Base-by-base conservation (phyloP, 169 alveolate genomes). In the Miamiensis avidus region DNA sequence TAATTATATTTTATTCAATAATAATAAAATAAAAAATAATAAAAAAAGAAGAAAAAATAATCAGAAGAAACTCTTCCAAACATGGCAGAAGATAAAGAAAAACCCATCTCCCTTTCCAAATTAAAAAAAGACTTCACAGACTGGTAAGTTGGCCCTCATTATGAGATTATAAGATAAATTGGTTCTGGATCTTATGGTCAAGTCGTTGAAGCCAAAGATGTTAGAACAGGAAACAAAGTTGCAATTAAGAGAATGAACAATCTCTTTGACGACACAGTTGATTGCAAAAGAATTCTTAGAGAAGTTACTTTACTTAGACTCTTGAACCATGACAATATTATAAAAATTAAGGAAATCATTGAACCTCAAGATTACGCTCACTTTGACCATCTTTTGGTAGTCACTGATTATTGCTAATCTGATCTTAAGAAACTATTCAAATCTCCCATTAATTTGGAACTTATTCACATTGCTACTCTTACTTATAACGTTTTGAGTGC, bases 391-490 rank as follows among this genome's bases (percentile, higher is more conserved):
- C 29, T 30, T 76, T 0, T 31, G 30, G n/a, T 83, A 77, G 76
- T 34, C 27, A 11, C 84, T 65, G 34, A 73, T 75, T 75, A 82
- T 79, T 72, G 82, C 75, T 32, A 78, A 81, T 95, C 99, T 25
- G 99, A 99, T 89, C 94, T 99, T 84, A 98, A 98, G 91, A 98
- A 98, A 90, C 96, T 99, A 64, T 83, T 93, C 31, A 92, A 97
- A 87, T 92, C 99, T 32, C 99, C 99, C 29, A 97, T 98, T 64
- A 98, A 95, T 89, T 93, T 99, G 74, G 89, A 98, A 84, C 99
- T 97, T 83, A 92, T 95, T 76, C 99, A 99, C 93, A 95, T 98
- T 33, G 91, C 97, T 88, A 91, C 97, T 33, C 91, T 98, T 65
- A 86, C 94, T 32, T 99, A 98, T 88, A 98, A 98, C 85, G 95